Percentiles rank a stretch among this genome's conserved stretches.
These are phyloP conservation scores for Meira nashicola DNA, from an alignment of 1,284 basidiomycete genomes.

Conservation along the genomic window DNA sequence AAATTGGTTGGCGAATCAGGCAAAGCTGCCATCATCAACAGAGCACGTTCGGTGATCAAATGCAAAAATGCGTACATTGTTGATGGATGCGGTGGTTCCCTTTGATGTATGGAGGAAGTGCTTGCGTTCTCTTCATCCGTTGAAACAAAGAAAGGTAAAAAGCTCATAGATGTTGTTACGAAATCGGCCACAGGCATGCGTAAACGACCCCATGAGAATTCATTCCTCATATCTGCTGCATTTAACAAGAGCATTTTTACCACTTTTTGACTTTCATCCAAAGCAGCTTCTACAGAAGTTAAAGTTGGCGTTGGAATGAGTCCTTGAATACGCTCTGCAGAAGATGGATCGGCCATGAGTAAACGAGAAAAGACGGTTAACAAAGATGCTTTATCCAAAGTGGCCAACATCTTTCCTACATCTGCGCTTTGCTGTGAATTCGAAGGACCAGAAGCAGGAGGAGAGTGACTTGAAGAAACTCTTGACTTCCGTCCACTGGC, in stretches of 20 bases:
- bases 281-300: conserved; percentile 28
- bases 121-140: conserved; percentile 17
- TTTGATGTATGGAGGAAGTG: neutral
- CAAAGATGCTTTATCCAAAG: conserved; percentile 42
- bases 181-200: conserved; percentile 36
- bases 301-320: conserved; percentile 42
- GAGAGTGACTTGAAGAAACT: neutral
- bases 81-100: conserved; percentile 34
- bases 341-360: conserved; percentile 25
- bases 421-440: neutral
- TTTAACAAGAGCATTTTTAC: neutral
- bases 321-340: conserved; percentile 38
- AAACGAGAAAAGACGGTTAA: conserved; percentile 38
- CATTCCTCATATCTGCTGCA: conserved; percentile 24
- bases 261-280: conserved; percentile 31
- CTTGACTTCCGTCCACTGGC: conserved; percentile 15
- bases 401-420: conserved; percentile 15
- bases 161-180: conserved; percentile 27
- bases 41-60: conserved; percentile 32
- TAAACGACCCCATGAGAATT: conserved; percentile 42
- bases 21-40: conserved; percentile 20
- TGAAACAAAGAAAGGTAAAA: conserved; percentile 37
- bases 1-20: neutral
- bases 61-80: conserved; percentile 41
- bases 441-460: neutral